Percentiles rank a stretch among this genome's conserved stretches.
phyloP scores from a whole-genome alignment of 2,329 filamentous ascomycete species.

The Bipolaris victoriae region DNA sequence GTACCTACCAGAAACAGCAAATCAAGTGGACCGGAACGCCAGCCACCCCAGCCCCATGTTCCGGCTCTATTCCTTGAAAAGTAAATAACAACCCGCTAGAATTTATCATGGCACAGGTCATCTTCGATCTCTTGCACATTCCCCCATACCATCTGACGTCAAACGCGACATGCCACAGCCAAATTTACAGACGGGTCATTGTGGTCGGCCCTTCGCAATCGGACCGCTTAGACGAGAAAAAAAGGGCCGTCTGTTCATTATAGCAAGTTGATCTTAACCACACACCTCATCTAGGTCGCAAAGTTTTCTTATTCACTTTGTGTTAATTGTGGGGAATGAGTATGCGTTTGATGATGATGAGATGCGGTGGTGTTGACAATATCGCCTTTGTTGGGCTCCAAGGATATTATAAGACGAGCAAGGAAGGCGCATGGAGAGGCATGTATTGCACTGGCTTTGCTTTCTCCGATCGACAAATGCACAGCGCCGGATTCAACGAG shows the following conservation, averaged over 20 bases:
- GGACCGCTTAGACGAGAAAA: background rate
- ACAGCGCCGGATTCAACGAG: background rate
- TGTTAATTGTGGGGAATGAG: background rate
- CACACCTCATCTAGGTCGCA: background rate
- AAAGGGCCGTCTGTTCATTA: background rate
- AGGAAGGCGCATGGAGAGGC: background rate
- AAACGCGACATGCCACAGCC: background rate
- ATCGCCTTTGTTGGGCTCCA: background rate
- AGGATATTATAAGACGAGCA: background rate
- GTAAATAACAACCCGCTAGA: background rate
- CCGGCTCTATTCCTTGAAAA: background rate
- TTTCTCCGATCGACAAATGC: background rate
- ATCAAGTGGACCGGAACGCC: background rate
- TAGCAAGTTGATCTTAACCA: background rate
- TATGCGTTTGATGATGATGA: background rate
- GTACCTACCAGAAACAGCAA: background rate
- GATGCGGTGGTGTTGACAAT: background rate
- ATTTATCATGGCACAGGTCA: background rate
- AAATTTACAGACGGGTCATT: background rate
- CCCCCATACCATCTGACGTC: background rate
- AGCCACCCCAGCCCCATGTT: background rate
- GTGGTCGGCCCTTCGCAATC: background rate
- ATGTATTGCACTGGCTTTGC: background rate
- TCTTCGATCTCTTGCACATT: slow-evolving; percentile 5
- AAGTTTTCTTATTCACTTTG: background rate